Conservation (phyloP, 768 basidiomycete genomes). For the Pulveroboletus sp. region DNA sequence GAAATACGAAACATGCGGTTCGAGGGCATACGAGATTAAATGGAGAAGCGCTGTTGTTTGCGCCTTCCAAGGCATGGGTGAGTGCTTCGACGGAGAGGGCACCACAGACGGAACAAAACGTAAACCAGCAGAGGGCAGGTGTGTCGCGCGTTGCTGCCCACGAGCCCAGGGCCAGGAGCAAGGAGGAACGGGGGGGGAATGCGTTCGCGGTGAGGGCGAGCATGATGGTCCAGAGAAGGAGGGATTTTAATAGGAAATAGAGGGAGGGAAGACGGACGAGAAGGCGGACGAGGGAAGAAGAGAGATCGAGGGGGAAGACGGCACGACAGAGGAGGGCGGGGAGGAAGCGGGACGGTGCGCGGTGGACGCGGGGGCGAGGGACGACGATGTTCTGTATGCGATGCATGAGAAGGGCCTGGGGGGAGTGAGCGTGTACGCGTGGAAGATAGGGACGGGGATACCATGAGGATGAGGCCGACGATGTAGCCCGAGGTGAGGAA, state of each 20-base stretch:
- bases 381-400: conserved; percentile 77
- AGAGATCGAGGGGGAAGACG: conserved; percentile 63
- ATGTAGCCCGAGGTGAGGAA: conserved; percentile 76
- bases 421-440: background rate
- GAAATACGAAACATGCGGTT: conserved; percentile 1
- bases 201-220: conserved; percentile 53
- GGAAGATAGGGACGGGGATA: conserved; percentile 24
- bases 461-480: conserved; percentile 62
- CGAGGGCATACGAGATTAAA: conserved; percentile 64
- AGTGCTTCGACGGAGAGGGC: conserved; percentile 64
- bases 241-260: conserved; percentile 53
- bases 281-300: conserved; percentile 54
- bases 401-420: conserved; percentile 64
- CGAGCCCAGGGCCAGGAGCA: conserved; percentile 35
- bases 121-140: conserved; percentile 66
- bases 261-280: conserved; percentile 60
- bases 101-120: conserved; percentile 63
- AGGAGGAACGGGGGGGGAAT: conserved; percentile 33
- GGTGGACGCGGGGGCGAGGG: conserved; percentile 53
- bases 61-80: conserved; percentile 64
- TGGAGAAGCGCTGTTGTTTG: conserved; percentile 52
- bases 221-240: conserved; percentile 55
- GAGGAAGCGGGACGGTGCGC: conserved; percentile 9
- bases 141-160: conserved; percentile 54
- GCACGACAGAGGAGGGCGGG: conserved; percentile 32